Conservation (phyloP, 352 stramenopile species). For the Blastocystis sp. region DNA sequence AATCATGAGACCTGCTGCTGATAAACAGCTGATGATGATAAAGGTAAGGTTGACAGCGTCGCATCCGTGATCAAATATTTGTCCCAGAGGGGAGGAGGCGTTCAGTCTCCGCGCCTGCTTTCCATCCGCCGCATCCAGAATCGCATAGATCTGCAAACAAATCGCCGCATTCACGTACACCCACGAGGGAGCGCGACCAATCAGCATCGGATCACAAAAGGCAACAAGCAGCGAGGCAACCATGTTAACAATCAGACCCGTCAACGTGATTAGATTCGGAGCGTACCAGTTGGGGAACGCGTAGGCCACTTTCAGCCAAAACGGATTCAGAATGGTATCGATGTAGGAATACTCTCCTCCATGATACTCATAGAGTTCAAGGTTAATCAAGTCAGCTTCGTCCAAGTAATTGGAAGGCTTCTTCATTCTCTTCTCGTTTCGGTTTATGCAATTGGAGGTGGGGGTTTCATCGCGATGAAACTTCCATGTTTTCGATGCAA, state of each 20-base stretch:
- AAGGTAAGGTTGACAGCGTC: slow-evolving; percentile 42
- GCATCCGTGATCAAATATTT: slow-evolving; percentile 93
- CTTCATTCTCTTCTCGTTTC: neutral
- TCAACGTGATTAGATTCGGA: slow-evolving; percentile 46
- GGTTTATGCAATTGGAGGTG: neutral
- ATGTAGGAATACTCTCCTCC: slow-evolving; percentile 38
- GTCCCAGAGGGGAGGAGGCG: slow-evolving; percentile 81
- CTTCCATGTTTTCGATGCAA: neutral
- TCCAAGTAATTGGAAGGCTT: neutral
- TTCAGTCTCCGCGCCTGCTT: slow-evolving; percentile 89
- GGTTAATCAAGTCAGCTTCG: slow-evolving; percentile 13
- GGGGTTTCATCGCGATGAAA: neutral
- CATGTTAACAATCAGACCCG: slow-evolving; percentile 65
- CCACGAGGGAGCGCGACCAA: slow-evolving; percentile 45
- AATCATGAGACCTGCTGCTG: neutral
- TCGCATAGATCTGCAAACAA: slow-evolving; percentile 76
- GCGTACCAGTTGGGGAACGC: slow-evolving; percentile 46
- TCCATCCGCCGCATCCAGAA: slow-evolving; percentile 93
- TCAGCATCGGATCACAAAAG: slow-evolving; percentile 57
- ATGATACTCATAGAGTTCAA: slow-evolving; percentile 57
- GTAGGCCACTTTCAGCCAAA: slow-evolving; percentile 41
- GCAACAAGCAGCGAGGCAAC: slow-evolving; percentile 67
- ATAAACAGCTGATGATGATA: slow-evolving; percentile 32
- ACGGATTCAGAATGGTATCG: slow-evolving; percentile 50
- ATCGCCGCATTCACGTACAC: slow-evolving; percentile 71